Percentiles rank a stretch among this genome's conserved stretches.
phyloP scores from a whole-genome alignment of 306 rosid species.

The Abrus pulchellus region DNA sequence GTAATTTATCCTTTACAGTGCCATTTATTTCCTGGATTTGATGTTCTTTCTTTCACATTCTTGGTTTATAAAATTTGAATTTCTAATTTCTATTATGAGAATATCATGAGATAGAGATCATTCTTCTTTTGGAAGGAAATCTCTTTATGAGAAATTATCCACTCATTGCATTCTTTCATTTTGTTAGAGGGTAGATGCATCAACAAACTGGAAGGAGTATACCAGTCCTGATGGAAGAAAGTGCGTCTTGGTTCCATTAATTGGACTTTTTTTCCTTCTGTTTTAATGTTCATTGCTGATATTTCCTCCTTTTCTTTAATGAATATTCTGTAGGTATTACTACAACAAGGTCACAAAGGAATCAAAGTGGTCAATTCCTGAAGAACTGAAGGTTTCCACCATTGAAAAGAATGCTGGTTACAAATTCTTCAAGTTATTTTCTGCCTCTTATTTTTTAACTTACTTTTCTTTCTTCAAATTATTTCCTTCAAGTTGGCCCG shows the following conservation, averaged over 20 bases:
- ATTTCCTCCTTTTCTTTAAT: slow-evolving; percentile 31
- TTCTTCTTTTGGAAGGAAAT: slow-evolving; percentile 41
- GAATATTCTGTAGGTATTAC: slow-evolving; percentile 75
- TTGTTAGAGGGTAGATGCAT: slow-evolving; percentile 90
- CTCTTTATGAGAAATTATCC: slow-evolving; percentile 41
- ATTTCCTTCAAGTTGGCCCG: slow-evolving; percentile 78
- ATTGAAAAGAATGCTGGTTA: slow-evolving; percentile 28
- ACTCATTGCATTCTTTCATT: slow-evolving; percentile 55
- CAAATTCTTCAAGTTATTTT: slow-evolving; percentile 22
- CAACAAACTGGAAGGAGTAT: slow-evolving; percentile 95
- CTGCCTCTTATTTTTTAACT: slow-evolving; percentile 12
- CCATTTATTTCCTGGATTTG: slow-evolving; percentile 39
- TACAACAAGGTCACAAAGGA: slow-evolving; percentile 84
- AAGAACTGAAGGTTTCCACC: slow-evolving; percentile 81
- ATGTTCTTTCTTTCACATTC: slow-evolving; percentile 44
- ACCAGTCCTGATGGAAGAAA: slow-evolving; percentile 91
- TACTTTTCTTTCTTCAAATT: slow-evolving; percentile 44
- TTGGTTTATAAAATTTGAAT: slow-evolving; percentile 30
- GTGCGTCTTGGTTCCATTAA: slow-evolving; percentile 58
- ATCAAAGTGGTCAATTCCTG: slow-evolving; percentile 92
- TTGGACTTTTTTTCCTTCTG: background rate
- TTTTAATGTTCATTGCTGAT: slow-evolving; percentile 40
- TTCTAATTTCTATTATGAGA: slow-evolving; percentile 34
- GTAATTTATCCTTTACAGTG: slow-evolving; percentile 35
- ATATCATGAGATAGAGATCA: slow-evolving; percentile 26